Conservation (phyloP, 192 early-diverging fungal genomes). For the Backusella liffmaniae region DNA sequence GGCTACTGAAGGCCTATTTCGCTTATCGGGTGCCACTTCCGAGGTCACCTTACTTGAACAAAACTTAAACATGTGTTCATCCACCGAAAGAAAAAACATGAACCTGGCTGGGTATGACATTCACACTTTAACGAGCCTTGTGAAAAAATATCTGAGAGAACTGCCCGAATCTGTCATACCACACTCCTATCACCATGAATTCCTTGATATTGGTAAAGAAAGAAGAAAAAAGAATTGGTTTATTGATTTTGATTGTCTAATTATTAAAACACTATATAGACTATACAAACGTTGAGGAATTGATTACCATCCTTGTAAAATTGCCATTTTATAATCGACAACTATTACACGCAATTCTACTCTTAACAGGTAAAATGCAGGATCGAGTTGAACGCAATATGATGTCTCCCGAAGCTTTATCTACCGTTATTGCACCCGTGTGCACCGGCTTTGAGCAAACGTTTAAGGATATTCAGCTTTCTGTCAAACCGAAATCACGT, state of each 20-base stretch:
- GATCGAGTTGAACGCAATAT: slow-evolving; percentile 12
- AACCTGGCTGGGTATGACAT: slow-evolving; percentile 30
- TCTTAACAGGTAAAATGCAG: slow-evolving; percentile 13
- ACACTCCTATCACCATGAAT: slow-evolving; percentile 19
- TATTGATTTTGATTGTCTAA: too few relatives aligned
- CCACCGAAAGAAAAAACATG: slow-evolving; percentile 25
- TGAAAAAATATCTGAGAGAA: slow-evolving; percentile 32
- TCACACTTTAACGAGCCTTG: slow-evolving; percentile 29
- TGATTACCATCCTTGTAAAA: slow-evolving; percentile 5
- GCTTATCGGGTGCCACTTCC: slow-evolving; percentile 28
- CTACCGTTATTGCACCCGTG: slow-evolving; percentile 29
- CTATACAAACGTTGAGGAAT: background rate
- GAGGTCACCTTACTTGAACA: slow-evolving; percentile 24
- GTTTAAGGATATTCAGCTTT: slow-evolving; percentile 2
- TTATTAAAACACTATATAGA: background rate
- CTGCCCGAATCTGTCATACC: slow-evolving; percentile 34
- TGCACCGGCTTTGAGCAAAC: slow-evolving; percentile 28
- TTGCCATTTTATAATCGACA: slow-evolving; percentile 26
- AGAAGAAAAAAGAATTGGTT: background rate
- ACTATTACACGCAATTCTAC: slow-evolving; percentile 25
- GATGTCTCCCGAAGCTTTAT: slow-evolving; percentile 36
- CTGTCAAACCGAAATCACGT: background rate
- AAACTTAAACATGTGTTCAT: slow-evolving; percentile 16
- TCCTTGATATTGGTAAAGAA: slow-evolving; percentile 17
- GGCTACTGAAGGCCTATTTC: slow-evolving; percentile 30